These are phyloP conservation scores for Colletotrichum abscissum DNA, from an alignment of 2,329 filamentous ascomycete species.

Conservation along the genomic window DNA sequence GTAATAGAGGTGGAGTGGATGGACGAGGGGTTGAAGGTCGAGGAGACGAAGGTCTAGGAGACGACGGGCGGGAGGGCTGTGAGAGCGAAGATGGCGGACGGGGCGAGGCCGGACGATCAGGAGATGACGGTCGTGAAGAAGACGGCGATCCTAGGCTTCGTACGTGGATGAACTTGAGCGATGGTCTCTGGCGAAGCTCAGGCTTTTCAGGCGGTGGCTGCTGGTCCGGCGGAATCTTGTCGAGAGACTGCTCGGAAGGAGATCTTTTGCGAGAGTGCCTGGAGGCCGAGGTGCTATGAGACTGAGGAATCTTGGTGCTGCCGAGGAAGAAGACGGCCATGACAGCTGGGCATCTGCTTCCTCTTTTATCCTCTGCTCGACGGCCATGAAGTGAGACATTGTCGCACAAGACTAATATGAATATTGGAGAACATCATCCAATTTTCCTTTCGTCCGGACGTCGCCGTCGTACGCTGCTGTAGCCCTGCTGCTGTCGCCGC, in stretches of 20 bases:
- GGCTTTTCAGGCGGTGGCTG: conserved; percentile 5
- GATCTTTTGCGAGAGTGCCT: background rate
- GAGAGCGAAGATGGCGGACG: background rate
- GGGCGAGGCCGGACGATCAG: background rate
- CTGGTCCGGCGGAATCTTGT: background rate
- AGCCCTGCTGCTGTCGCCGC: background rate
- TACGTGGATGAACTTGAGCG: conserved; percentile 60
- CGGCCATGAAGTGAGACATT: background rate
- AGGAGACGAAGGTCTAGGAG: background rate
- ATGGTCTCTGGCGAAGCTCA: conserved; percentile 55
- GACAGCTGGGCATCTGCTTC: background rate
- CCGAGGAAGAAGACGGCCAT: background rate
- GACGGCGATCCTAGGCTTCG: conserved; percentile 53
- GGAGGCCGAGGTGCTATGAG: background rate
- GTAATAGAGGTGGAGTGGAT: background rate
- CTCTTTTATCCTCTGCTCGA: conserved; percentile 21
- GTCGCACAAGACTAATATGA: background rate
- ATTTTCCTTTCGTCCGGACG: background rate
- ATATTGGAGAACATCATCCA: background rate
- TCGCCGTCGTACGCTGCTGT: background rate
- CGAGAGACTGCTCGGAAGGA: background rate
- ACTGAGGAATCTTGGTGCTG: background rate
- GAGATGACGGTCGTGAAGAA: background rate
- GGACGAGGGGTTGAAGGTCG: background rate
- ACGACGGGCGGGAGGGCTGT: background rate